A percentile compares a stretch with the other conserved stretches of the same genome.
Evolutionary conservation across 305 asterid species (phyloP).

Genomic region (Fraxinus floribunda): DNA sequence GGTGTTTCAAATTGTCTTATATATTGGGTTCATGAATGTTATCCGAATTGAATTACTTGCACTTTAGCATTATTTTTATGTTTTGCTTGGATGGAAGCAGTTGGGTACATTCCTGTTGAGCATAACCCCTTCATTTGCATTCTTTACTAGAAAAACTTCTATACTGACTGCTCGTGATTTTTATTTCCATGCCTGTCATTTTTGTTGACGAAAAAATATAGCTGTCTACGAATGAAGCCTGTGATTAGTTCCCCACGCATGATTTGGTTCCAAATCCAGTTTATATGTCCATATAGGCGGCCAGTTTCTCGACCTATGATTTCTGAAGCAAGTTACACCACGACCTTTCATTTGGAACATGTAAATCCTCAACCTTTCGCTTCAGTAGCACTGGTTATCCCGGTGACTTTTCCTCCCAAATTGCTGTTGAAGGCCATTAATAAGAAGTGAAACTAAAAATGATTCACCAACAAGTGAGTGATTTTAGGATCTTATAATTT

Average conservation of each 20-base stretch:
- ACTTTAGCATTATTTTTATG: background rate
- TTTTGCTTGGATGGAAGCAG: background rate
- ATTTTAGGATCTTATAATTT: constrained; percentile 1
- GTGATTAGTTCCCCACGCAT: background rate
- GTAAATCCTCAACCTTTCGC: background rate
- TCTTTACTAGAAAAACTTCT: background rate
- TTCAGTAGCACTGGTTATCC: background rate
- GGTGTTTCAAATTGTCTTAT: background rate
- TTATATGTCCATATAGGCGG: background rate
- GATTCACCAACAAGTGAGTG: background rate
- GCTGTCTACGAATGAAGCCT: background rate
- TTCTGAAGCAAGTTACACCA: background rate
- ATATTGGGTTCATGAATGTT: background rate
- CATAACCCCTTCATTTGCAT: background rate
- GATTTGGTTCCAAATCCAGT: background rate
- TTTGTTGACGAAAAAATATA: background rate
- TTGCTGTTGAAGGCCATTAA: background rate
- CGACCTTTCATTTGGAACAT: background rate
- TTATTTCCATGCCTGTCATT: background rate
- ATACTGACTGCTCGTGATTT: background rate
- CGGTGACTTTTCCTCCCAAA: background rate
- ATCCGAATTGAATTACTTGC: background rate
- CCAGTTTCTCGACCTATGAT: background rate
- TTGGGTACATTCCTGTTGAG: background rate
- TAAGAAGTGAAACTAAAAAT: background rate